Percentiles rank a stretch among this genome's conserved stretches.
Conservation (phyloP, 2,329 filamentous ascomycete genomes). For the Xylaria digitata region DNA sequence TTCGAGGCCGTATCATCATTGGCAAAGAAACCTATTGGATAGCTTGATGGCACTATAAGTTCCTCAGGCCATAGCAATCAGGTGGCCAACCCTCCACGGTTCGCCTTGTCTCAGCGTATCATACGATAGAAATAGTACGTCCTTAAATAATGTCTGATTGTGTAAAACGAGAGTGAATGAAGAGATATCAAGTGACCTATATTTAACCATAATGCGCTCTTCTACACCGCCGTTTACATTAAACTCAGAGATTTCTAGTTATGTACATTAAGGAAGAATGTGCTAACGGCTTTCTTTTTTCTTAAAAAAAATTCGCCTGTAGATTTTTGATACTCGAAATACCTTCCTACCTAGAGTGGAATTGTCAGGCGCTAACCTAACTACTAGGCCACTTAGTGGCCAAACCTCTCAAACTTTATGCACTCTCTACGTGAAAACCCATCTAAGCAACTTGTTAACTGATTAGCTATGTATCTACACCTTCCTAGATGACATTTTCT, state of each 20-base stretch:
- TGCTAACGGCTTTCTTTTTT: too few relatives aligned
- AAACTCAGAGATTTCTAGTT: background rate
- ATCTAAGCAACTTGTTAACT: too few relatives aligned
- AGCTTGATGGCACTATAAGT: background rate
- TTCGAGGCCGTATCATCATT: background rate
- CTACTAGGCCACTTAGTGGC: too few relatives aligned
- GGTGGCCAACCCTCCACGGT: background rate
- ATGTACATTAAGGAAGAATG: background rate
- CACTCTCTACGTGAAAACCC: too few relatives aligned
- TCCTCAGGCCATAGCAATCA: background rate
- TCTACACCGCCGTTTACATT: background rate
- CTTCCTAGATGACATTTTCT: too few relatives aligned
- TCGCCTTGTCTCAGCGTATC: background rate
- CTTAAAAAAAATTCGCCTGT: too few relatives aligned
- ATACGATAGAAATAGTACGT: background rate
- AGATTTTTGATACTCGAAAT: too few relatives aligned
- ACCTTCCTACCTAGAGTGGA: too few relatives aligned
- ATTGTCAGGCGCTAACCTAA: too few relatives aligned
- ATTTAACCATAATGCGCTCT: too few relatives aligned
- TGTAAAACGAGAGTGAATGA: background rate
- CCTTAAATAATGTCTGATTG: background rate
- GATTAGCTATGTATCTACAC: too few relatives aligned
- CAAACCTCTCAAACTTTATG: too few relatives aligned
- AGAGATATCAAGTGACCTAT: background rate
- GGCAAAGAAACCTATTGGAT: background rate